Base-by-base conservation (phyloP, 2,329 filamentous ascomycete species). In the Fusarium sp. region DNA sequence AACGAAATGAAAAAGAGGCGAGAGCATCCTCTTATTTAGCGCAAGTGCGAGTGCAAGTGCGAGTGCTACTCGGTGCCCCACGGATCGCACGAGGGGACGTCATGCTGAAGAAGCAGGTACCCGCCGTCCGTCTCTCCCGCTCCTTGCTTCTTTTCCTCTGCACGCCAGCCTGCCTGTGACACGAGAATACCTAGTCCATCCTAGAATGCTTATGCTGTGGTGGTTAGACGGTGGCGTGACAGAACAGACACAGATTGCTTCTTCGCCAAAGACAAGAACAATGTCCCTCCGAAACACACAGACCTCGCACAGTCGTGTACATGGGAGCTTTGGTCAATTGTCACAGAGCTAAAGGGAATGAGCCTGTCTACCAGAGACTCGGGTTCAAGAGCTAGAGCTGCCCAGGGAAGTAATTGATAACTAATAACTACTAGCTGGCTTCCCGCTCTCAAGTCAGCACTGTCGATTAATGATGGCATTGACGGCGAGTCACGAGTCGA, bases 11-110 rank as follows among this genome's bases (percentile, higher is more conserved):
- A 31, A 31, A 10, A 70, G n/a, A n/a, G n/a, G 64, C 44, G 27
- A 56, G 43, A 47, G 60, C 47, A 11, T 39, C 36, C 12, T 11
- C 27, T 61, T n/a, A n/a, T 41, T 66, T 67, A 67, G 65, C 34
- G 56, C 34, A 37, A 40, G 43, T 31, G n/a, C n/a, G n/a, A n/a
- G n/a, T 31, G 7, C 30, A 10, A 31, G 10, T 7, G 30, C 7
- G 30, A 31, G 30, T 31, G n/a, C n/a, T n/a, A n/a, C n/a, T n/a
- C n/a, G n/a, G n/a, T n/a, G n/a, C 16, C 44, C 64, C 62, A 66
- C 58, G 48, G 52, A 68, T 66, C 67, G 67, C 63, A 68, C 67
- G 50, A 47, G 67, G 65, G 62, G 53, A 43, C 52, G 43, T 39
- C 37, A 57, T 44, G 41, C 48, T 48, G 10, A 30, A 48, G n/a